Percentiles rank a stretch among this genome's conserved stretches.
Evolutionary conservation across 169 alveolate genomes (phyloP).

Genomic region (Plasmodium blacklocki): DNA sequence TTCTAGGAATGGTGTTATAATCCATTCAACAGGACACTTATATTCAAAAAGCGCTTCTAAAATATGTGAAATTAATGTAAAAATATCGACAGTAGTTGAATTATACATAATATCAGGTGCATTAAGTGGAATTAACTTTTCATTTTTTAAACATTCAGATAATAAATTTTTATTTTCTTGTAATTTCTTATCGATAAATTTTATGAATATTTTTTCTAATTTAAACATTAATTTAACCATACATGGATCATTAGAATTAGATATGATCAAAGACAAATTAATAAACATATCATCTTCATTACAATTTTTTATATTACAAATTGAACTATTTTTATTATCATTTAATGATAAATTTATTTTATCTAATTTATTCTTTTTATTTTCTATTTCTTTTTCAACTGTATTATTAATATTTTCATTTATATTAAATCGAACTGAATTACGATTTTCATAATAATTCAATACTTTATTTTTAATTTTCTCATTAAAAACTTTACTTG

Average conservation of each 20-base stretch:
- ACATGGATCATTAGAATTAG: conserved; percentile 63
- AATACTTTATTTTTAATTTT: conserved; percentile 32
- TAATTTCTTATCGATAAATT: conserved; percentile 68
- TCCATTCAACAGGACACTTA: conserved; percentile 75
- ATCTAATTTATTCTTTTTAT: background rate
- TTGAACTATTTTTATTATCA: too few species aligned
- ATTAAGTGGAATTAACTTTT: conserved; percentile 50
- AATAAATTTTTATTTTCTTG: conserved; percentile 35
- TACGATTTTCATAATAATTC: conserved; percentile 38
- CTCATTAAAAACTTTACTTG: background rate
- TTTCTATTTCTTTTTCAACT: background rate
- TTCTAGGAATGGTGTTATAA: conserved; percentile 57
- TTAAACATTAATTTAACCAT: conserved; percentile 74
- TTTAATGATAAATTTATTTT: too few species aligned
- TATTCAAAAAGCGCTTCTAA: conserved; percentile 61
- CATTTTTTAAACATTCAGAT: conserved; percentile 47
- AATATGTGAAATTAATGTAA: conserved; percentile 55
- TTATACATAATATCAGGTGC: conserved; percentile 56
- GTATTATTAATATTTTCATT: background rate
- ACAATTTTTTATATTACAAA: background rate
- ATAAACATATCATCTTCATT: conserved; percentile 37
- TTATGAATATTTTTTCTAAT: conserved; percentile 47
- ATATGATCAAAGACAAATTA: conserved; percentile 40
- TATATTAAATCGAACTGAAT: conserved; percentile 1
- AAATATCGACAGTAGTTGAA: conserved; percentile 63